phyloP scores from a whole-genome alignment of 1,284 basidiomycete genomes.

The Trametes pubescens region DNA sequence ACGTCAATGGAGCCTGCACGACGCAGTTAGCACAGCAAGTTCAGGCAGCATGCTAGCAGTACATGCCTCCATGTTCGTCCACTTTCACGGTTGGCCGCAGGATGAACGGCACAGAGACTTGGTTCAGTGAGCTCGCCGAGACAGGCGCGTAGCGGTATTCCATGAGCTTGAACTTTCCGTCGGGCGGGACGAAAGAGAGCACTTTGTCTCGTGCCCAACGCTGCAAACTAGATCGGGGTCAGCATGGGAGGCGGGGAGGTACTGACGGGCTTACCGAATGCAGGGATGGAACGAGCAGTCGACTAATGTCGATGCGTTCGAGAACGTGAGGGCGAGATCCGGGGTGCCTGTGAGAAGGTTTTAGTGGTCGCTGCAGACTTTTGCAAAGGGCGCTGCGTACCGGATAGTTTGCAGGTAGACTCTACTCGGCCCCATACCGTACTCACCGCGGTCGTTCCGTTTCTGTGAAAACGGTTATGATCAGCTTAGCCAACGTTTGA shows the following conservation, averaged over 20 bases:
- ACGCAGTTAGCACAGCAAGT: too few species aligned
- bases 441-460: conserved; percentile 77
- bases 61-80: conserved; percentile 70
- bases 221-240: conserved; percentile 60
- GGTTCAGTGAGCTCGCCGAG: conserved; percentile 49
- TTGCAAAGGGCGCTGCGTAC: conserved; percentile 45
- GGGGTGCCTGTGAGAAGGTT: conserved; percentile 71
- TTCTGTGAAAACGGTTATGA: conserved; percentile 51
- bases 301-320: conserved; percentile 76
- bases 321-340: conserved; percentile 84
- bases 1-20: conserved; percentile 73
- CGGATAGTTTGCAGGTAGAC: conserved; percentile 84
- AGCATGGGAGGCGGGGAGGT: neutral
- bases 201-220: conserved; percentile 83
- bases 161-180: conserved; percentile 88
- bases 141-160: conserved; percentile 76
- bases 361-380: neutral
- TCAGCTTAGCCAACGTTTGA: neutral
- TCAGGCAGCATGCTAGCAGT: neutral
- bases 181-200: conserved; percentile 94
- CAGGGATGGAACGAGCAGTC: conserved; percentile 93
- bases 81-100: conserved; percentile 69
- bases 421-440: conserved; percentile 85
- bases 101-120: conserved; percentile 69
- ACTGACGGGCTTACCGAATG: conserved; percentile 69